Evolutionary conservation across 2,329 filamentous ascomycete genomes (phyloP), one percentile per base, ranked within the genome.

Genomic region (Neofusicoccum sp.): DNA sequence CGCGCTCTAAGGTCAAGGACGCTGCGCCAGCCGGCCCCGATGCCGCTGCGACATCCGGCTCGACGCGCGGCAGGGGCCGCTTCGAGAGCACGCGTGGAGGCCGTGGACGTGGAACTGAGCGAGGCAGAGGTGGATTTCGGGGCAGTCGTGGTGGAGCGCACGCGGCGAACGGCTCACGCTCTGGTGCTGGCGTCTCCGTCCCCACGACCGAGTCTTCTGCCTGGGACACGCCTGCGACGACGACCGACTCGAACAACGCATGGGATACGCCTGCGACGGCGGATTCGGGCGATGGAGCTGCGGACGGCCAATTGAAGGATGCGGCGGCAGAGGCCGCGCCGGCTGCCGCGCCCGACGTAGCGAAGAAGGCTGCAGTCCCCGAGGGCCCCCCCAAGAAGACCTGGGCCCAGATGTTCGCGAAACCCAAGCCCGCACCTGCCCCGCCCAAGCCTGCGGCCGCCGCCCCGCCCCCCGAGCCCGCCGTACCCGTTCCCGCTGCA

Each of bases 1-100:
- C 87, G 71, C 87, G 88, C 77, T 84, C 88, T 69, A 94, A 93
- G 84, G 82, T 83, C 66, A 90, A 90, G 78, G 87, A 91, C 61
- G 78, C 82, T 66, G 78, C 83, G 64, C 80, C 84, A 64, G 77
- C 84, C 65, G 82, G 83, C 69, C 83, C 86, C 67, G 73, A 79
- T 62, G 71, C 79, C 61, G 44, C 60, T 45, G 39, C 49, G 61
- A 48, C 61, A 56, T 58, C 61, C 34, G 34, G 31, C 34, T 41
- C 61, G 9, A 22, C 45, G 11, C 61, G 61, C 31, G 61, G 52
- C 44, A 59, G 61, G 28, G 61, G 61, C 45, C 61, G 61, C 29
- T 63, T 63, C n/a, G 61, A 63, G 45, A 22, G 61, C 70, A 79
- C 81, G 70, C 89, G 90, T 65, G 83, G 83, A 73, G 84, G 82